phyloP scores from a whole-genome alignment of 2,329 filamentous ascomycete genomes.

The Pseudogymnoascus verrucosus region DNA sequence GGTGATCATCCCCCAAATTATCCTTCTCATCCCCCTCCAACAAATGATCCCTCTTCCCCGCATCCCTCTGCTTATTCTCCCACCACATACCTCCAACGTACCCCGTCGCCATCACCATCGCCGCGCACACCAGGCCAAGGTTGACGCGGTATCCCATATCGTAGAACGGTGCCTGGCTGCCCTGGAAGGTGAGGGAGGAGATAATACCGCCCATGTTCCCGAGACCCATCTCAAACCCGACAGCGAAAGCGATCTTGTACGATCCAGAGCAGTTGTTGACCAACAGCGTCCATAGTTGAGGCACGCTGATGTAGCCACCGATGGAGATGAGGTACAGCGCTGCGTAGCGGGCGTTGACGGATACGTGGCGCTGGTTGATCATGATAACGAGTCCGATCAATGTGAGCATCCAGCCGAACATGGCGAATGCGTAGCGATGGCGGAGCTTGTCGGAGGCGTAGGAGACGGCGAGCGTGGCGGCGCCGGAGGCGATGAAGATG shows the following conservation, averaged over 20 bases:
- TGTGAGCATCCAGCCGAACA: constrained; percentile 24
- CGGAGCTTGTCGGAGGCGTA: constrained; percentile 29
- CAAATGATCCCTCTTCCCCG: constrained; percentile 38
- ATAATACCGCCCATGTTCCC: constrained; percentile 61
- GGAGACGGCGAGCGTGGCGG: constrained; percentile 26
- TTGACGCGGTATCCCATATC: background rate
- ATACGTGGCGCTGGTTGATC: constrained; percentile 25
- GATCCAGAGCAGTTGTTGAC: constrained; percentile 55
- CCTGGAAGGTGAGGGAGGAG: constrained; percentile 54
- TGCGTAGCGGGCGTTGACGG: constrained; percentile 14
- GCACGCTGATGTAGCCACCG: constrained; percentile 53
- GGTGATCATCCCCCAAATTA: constrained; percentile 6
- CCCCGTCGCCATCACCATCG: constrained; percentile 2
- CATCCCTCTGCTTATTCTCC: constrained; percentile 39
- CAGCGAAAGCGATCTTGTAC: constrained; percentile 44
- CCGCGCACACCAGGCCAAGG: constrained; percentile 19
- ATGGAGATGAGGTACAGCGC: constrained; percentile 55
- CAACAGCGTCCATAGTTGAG: constrained; percentile 61
- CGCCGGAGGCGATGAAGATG: constrained; percentile 30
- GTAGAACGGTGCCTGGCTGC: constrained; percentile 54
- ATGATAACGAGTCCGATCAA: constrained; percentile 29
- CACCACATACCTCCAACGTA: constrained; percentile 33
- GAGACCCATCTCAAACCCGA: constrained; percentile 53
- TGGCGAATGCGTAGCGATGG: constrained; percentile 31
- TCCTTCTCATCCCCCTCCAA: constrained; percentile 21